A percentile compares a stretch with the other conserved stretches of the same genome.
Conservation (phyloP, 1,139 yeast genomes). For the Meyerozyma elateridarum region DNA sequence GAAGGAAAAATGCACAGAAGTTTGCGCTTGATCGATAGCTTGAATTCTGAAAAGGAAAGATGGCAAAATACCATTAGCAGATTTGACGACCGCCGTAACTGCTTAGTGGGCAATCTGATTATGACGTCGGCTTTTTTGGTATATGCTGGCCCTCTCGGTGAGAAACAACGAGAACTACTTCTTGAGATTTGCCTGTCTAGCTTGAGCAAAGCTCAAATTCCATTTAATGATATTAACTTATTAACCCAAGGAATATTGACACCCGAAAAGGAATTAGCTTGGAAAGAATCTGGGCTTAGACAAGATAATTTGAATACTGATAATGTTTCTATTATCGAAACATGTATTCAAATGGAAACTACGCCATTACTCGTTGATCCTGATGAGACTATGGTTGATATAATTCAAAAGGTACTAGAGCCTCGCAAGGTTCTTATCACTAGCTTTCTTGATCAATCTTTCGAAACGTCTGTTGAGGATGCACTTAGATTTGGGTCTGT, state of each 20-base stretch:
- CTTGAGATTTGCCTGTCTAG: too few species aligned
- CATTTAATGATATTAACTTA: constrained; percentile 36
- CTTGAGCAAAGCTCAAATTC: constrained; percentile 36
- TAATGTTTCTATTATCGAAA: constrained; percentile 53
- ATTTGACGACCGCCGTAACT: constrained; percentile 44
- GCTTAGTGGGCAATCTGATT: constrained; percentile 61
- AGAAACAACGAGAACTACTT: too few species aligned
- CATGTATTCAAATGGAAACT: constrained; percentile 16
- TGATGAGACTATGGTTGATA: constrained; percentile 41
- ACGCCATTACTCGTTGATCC: constrained; percentile 73
- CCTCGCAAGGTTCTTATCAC: constrained; percentile 48
- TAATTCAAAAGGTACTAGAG: constrained; percentile 28
- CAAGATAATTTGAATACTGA: constrained; percentile 59
- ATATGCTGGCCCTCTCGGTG: constrained; percentile 52
- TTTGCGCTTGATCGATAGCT: constrained; percentile 52
- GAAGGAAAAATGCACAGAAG: constrained; percentile 63
- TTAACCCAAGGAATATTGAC: too few species aligned
- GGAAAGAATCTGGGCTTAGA: constrained; percentile 53
- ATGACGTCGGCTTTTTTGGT: constrained; percentile 58
- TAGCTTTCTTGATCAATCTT: constrained; percentile 70
- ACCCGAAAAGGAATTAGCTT: constrained; percentile 38
- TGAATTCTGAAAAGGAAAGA: constrained; percentile 66
- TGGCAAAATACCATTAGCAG: constrained; percentile 61
- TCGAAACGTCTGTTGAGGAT: constrained; percentile 68
- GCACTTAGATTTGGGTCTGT: constrained; percentile 80